Base-by-base conservation (phyloP, 257 asterid genomes). In the Paraleonurus japonicus region DNA sequence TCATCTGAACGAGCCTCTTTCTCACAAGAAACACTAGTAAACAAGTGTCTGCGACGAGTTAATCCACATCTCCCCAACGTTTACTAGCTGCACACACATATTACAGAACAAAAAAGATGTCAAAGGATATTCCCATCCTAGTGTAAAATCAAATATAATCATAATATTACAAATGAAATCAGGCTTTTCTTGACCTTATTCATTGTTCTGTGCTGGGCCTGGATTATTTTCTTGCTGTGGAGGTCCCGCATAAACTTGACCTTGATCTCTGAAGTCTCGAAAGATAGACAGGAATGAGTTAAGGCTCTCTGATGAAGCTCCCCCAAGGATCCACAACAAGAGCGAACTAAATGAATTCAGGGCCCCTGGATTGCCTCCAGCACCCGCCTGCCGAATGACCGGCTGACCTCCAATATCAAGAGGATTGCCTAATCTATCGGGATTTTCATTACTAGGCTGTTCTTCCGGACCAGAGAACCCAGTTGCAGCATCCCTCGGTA, bases 271-370 rank as follows among this genome's bases (percentile, higher is more conserved):
- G 20, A 86, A 67, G 71, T 94, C 98, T 45, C 96, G 79, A 82
- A 95, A 95, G 69, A 91, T 88, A 24, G 99, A 91, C 16, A 92
- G 84, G 41, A 95, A 87, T 8, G 98, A 95, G 84, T 89, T 91
- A 33, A 91, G 85, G 84, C 96, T 86, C 81, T 94, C 98, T n/a
- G 99, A 91, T 70, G 98, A 82, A 62, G 96, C 92, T 63, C 98
- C 99, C 43, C 99, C 98, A 13, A 89, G 86, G 71, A 94, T 89
- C 98, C 96, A 89, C 78, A 89, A 78, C 83, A 94, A 69, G 65
- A 89, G 84, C 53, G 96, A 88, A 78, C 96, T 91, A 66, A 91
- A 86, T 3, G 97, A 89, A 72, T 86, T 94, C 96, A 94, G 71
- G 27, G 92, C 86, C 72, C 96, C 95, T 2, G 92, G 92, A 73